Percentiles rank a stretch among this genome's conserved stretches.
phyloP scores from a whole-genome alignment of 2,329 filamentous ascomycete species.

The Fusarium virguliforme region DNA sequence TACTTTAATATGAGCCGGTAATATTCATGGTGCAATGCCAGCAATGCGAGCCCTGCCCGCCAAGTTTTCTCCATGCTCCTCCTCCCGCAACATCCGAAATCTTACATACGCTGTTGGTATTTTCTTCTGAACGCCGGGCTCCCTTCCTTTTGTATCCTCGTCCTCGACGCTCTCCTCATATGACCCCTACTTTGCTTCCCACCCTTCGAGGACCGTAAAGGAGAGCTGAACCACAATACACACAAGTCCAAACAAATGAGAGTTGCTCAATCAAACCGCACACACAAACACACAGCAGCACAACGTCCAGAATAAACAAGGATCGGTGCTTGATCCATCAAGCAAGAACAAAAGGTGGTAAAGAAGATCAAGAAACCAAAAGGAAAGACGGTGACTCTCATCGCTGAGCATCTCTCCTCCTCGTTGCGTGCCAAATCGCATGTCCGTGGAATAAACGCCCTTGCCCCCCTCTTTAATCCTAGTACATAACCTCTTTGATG shows the following conservation, averaged over 20 bases:
- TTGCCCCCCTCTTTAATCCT: conserved; percentile 44
- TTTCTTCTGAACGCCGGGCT: conserved; percentile 52
- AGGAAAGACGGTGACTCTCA: conserved; percentile 34
- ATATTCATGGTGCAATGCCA: conserved; percentile 19
- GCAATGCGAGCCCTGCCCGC: conserved; percentile 35
- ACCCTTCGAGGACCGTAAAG: conserved; percentile 34
- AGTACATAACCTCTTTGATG: conserved; percentile 49
- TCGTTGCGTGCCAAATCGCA: conserved; percentile 41
- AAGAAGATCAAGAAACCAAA: conserved; percentile 39
- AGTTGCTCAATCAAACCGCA: conserved; percentile 35
- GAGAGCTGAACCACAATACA: conserved; percentile 39
- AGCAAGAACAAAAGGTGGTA: conserved; percentile 21
- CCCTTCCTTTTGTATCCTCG: conserved; percentile 37
- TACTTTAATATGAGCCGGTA: conserved; percentile 35
- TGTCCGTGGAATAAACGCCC: conserved; percentile 49
- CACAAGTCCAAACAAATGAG: conserved; percentile 45
- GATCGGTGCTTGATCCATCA: conserved; percentile 29
- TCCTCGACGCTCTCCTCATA: conserved; percentile 26
- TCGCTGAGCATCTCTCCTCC: conserved; percentile 34
- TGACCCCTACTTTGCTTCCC: conserved; percentile 19
- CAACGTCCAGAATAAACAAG: conserved; percentile 34
- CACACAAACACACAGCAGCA: conserved; percentile 28
- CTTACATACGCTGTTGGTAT: conserved; percentile 51
- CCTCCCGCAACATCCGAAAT: conserved; percentile 45
- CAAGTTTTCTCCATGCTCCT: conserved; percentile 24